Conservation (phyloP, 148 eudicot genomes). For the Suaeda aralocaspica region DNA sequence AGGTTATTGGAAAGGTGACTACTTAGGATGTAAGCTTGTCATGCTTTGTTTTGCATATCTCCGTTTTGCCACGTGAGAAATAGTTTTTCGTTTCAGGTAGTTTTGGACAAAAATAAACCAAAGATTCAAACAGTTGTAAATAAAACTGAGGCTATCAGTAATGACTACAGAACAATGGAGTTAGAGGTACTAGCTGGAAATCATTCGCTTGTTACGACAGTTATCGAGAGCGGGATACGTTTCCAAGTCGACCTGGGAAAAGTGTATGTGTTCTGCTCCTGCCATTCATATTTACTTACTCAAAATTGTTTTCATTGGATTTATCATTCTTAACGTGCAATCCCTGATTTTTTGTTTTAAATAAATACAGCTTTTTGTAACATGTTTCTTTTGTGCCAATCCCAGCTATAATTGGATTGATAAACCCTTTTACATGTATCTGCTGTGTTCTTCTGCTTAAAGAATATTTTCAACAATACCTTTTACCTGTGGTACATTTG, state of each 20-base stretch:
- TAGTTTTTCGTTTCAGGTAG: slow-evolving; percentile 48
- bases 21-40: slow-evolving; percentile 12
- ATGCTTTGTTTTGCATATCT: neutral
- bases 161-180: slow-evolving; percentile 89
- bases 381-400: neutral
- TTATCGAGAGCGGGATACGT: slow-evolving; percentile 82
- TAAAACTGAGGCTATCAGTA: slow-evolving; percentile 73
- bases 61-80: slow-evolving; percentile 5
- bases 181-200: slow-evolving; percentile 94
- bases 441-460: neutral
- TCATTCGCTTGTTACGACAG: slow-evolving; percentile 79
- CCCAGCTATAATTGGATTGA: neutral
- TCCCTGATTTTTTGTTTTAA: neutral
- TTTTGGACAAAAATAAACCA: slow-evolving; percentile 90
- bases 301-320: neutral
- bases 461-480: neutral
- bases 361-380: neutral
- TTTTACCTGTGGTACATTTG: neutral
- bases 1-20: slow-evolving; percentile 76
- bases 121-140: slow-evolving; percentile 96
- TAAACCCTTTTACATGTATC: neutral
- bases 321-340: neutral
- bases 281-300: slow-evolving; percentile 3
- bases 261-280: slow-evolving; percentile 57
- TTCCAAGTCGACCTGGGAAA: slow-evolving; percentile 83